Conservation (phyloP, 257 asterid genomes). For the Penstemon davidsonii region DNA sequence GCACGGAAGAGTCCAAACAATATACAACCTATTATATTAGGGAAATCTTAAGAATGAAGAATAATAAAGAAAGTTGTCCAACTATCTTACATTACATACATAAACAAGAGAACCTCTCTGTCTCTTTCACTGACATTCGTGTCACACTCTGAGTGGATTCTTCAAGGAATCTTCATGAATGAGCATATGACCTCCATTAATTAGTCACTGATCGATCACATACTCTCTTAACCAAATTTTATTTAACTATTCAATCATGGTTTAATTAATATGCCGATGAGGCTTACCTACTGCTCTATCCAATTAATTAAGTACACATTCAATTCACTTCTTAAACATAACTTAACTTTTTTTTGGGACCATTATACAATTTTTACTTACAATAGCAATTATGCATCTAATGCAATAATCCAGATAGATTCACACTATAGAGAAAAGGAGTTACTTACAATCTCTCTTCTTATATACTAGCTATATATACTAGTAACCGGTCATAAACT, state of each 20-base stretch:
- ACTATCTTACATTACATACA: background rate
- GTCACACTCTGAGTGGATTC: slow-evolving; percentile 36
- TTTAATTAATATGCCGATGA: background rate
- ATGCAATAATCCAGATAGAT: too few species aligned
- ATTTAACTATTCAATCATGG: slow-evolving; percentile 26
- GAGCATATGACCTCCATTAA: slow-evolving; percentile 18
- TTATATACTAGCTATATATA: too few species aligned
- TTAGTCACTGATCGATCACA: background rate
- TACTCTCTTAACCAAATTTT: slow-evolving; percentile 13
- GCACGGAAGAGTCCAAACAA: background rate
- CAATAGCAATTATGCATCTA: background rate
- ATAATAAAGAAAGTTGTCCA: slow-evolving; percentile 22
- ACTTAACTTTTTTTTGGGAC: background rate
- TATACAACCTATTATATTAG: background rate
- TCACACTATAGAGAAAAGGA: too few species aligned
- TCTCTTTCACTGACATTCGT: slow-evolving; percentile 4
- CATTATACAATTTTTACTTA: background rate
- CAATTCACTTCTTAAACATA: background rate
- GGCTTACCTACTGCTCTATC: slow-evolving; percentile 25
- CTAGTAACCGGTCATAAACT: too few species aligned
- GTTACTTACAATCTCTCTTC: too few species aligned
- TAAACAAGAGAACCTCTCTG: background rate
- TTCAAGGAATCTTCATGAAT: slow-evolving; percentile 39
- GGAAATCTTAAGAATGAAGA: slow-evolving; percentile 18
- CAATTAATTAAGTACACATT: background rate